Percentiles rank a stretch among this genome's conserved stretches.
These are phyloP conservation scores for Aspergillus affinis DNA, from an alignment of 495 filamentous ascomycete species.

Conservation along the genomic window DNA sequence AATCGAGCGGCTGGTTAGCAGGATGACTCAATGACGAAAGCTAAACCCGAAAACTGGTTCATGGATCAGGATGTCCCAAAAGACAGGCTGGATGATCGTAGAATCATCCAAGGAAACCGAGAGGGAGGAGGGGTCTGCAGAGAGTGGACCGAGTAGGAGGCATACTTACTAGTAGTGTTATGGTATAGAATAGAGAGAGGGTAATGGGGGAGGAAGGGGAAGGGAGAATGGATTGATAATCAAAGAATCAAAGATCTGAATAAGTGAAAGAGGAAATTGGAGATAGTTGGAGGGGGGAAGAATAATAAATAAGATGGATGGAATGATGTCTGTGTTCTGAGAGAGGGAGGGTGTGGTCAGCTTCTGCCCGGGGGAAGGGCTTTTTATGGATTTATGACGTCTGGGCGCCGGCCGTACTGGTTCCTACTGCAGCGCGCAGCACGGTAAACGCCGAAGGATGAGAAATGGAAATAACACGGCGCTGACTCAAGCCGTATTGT, in stretches of 20 bases:
- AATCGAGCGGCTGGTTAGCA: background rate
- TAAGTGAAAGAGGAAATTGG: background rate
- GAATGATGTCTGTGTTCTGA: background rate
- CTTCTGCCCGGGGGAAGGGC: too few relatives aligned
- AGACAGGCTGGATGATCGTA: background rate
- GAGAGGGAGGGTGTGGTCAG: too few relatives aligned
- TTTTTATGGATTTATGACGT: background rate
- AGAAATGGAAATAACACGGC: too few relatives aligned
- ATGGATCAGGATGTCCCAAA: background rate
- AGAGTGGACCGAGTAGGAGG: background rate
- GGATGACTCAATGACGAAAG: background rate
- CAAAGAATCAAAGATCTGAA: background rate
- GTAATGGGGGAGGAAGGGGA: too few relatives aligned
- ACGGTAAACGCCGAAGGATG: too few relatives aligned
- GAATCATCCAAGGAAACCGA: background rate
- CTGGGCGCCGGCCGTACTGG: too few relatives aligned
- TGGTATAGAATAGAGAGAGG: background rate
- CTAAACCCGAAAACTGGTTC: background rate
- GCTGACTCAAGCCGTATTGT: too few relatives aligned
- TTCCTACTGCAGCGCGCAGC: too few relatives aligned
- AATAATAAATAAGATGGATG: background rate
- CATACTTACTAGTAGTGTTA: conserved; percentile 2
- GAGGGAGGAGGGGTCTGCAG: background rate
- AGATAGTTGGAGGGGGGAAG: too few relatives aligned
- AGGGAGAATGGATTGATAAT: background rate